phyloP scores from a whole-genome alignment of 2,329 filamentous ascomycete species.

The Pezicula rhizophila region DNA sequence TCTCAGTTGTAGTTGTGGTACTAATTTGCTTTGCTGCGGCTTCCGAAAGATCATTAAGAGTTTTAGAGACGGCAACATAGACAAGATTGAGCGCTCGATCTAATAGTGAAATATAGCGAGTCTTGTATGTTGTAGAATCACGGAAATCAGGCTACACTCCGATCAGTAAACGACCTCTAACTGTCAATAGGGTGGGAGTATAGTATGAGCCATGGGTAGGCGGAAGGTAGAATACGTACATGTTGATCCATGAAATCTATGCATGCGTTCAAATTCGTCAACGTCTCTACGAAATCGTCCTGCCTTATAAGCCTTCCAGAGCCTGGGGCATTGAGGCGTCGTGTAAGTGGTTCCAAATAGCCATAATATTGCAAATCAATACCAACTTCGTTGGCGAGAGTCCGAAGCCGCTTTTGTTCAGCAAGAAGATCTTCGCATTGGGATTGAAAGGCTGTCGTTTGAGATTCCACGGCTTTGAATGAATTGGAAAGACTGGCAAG shows the following conservation, averaged over 20 bases:
- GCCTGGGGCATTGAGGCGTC: slow-evolving; percentile 85
- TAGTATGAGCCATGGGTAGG: slow-evolving; percentile 10
- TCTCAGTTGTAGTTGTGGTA: slow-evolving; percentile 42
- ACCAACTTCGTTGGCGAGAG: slow-evolving; percentile 76
- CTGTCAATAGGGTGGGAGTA: slow-evolving; percentile 2
- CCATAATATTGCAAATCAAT: slow-evolving; percentile 92
- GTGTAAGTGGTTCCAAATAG: slow-evolving; percentile 85
- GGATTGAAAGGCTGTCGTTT: slow-evolving; percentile 87
- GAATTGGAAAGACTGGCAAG: slow-evolving; percentile 76
- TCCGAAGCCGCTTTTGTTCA: slow-evolving; percentile 74
- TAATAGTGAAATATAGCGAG: slow-evolving; percentile 78
- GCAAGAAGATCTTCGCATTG: slow-evolving; percentile 84
- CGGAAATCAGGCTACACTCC: slow-evolving; percentile 64
- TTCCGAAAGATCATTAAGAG: slow-evolving; percentile 1
- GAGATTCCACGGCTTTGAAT: slow-evolving; percentile 79
- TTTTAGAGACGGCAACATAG: slow-evolving; percentile 22
- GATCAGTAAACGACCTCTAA: slow-evolving; percentile 4
- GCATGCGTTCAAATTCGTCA: slow-evolving; percentile 82
- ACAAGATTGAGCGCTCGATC: slow-evolving; percentile 58
- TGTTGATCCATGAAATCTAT: slow-evolving; percentile 88
- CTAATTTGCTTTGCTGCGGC: background rate
- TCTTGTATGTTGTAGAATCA: slow-evolving; percentile 81
- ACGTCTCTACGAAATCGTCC: slow-evolving; percentile 80
- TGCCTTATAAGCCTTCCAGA: slow-evolving; percentile 80
- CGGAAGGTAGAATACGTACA: slow-evolving; percentile 41